Base-by-base conservation (phyloP, 2,329 filamentous ascomycete species). In the Scytalidium sp. region DNA sequence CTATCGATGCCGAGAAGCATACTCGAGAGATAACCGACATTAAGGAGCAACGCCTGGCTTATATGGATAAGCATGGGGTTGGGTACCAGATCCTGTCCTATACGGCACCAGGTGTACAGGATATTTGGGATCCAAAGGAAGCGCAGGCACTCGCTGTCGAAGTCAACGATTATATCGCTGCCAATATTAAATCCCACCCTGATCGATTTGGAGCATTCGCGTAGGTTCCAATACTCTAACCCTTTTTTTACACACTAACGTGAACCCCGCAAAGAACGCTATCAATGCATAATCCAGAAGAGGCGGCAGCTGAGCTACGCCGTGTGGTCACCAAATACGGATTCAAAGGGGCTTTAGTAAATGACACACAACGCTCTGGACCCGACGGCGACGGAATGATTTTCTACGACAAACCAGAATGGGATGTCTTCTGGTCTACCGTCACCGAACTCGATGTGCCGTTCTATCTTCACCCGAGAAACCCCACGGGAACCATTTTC, bases 261-360 rank as follows among this genome's bases (percentile, higher is more conserved):
- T 15, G 25, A 36, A 36, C 32, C 17, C 21, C n/a, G 3, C 9
- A 9, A 19, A 43, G 29, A 0, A 69, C 72, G 1, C 63, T 78
- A 0, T 76, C 75, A 13, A 78, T 78, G 79, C 78, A 81, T 60
- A 67, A 80, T 54, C 77, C 78, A 0, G 56, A 66, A 0, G 66
- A 77, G 47, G 79, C 79, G 8, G 71, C 73, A 2, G 66, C 63
- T 2, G 80, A 83, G 53, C 68, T 83, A 2, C 63, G 64, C 41
- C 71, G 79, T 45, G 80, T 76, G 46, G 53, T 86, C 4, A 76
- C 68, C 2, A 64, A 82, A 51, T 69, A 77, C 44, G 80, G 81
- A n/a, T 85, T 86, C 69, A 75, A 80, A 52, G 83, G 83, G 2
- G 80, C 75, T 3, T 66, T 87, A 3, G 73, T 87, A 42, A 84